phyloP scores from a whole-genome alignment of 2,329 filamentous ascomycete genomes.

The Talaromyces sp. region DNA sequence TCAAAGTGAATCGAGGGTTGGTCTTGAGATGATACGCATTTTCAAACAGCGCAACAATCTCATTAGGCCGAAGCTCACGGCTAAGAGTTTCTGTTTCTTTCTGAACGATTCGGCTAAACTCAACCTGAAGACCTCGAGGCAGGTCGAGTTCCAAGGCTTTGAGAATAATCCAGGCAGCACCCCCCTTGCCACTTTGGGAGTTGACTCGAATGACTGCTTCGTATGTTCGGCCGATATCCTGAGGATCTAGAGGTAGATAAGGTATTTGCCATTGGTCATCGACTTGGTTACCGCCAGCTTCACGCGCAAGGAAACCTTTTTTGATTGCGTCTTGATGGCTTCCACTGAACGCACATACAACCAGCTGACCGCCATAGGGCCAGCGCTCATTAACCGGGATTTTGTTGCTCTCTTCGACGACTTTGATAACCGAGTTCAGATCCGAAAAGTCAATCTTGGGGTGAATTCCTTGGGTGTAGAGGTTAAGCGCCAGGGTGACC shows the following conservation, averaged over 20 bases:
- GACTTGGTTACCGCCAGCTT: slow-evolving; percentile 51
- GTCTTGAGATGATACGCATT: slow-evolving; percentile 76
- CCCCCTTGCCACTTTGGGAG: slow-evolving; percentile 91
- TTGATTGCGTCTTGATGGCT: slow-evolving; percentile 96
- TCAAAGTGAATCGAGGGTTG: slow-evolving; percentile 76
- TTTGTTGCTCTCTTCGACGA: slow-evolving; percentile 89
- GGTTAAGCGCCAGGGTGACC: slow-evolving; percentile 84
- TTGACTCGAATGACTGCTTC: slow-evolving; percentile 98
- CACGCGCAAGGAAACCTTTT: slow-evolving; percentile 68
- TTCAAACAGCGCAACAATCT: slow-evolving; percentile 86
- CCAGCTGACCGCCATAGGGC: slow-evolving; percentile 84
- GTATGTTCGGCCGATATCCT: slow-evolving; percentile 94
- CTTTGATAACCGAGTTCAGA: slow-evolving; percentile 75
- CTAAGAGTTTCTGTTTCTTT: slow-evolving; percentile 70
- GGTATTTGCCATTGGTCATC: slow-evolving; percentile 77
- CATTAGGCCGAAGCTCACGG: slow-evolving; percentile 73
- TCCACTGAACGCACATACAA: slow-evolving; percentile 88
- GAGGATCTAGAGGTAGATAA: slow-evolving; percentile 86
- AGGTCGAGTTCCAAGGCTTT: slow-evolving; percentile 85
- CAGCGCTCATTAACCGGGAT: slow-evolving; percentile 86
- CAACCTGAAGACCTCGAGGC: slow-evolving; percentile 84
- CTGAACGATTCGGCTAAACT: slow-evolving; percentile 85
- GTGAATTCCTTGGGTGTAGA: slow-evolving; percentile 88
- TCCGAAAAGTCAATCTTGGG: slow-evolving; percentile 88
- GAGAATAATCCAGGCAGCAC: slow-evolving; percentile 89